Conservation (phyloP, 176 grass and related monocot species). For the Bonia amplexicaulis region DNA sequence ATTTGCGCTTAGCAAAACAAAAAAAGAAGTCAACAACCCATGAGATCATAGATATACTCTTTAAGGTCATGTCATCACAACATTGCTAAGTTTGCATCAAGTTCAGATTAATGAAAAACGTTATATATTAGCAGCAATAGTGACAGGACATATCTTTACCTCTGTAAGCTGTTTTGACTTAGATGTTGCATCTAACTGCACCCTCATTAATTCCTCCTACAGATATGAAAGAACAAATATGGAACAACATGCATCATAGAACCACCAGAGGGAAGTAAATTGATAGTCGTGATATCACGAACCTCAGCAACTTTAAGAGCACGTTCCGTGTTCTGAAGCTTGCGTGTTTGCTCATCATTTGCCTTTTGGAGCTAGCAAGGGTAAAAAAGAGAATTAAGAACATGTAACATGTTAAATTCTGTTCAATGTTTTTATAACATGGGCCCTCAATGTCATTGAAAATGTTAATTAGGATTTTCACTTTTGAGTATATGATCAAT, state of each 20-base stretch:
- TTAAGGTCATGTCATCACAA: neutral
- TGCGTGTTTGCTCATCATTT: conserved; percentile 62
- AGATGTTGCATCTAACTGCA: conserved; percentile 69
- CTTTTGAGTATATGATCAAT: neutral
- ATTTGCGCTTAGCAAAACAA: neutral
- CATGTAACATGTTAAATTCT: neutral
- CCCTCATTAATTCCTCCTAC: conserved; percentile 86
- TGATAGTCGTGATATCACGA: conserved; percentile 16
- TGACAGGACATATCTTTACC: conserved; percentile 36
- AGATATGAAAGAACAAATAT: conserved; percentile 15
- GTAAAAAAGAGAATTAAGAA: conserved; percentile 15
- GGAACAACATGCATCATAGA: conserved; percentile 15
- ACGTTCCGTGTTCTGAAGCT: conserved; percentile 76
- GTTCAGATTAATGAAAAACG: neutral
- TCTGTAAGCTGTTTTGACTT: conserved; percentile 75
- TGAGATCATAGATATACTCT: neutral
- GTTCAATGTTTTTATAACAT: neutral
- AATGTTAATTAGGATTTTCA: neutral
- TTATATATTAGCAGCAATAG: neutral
- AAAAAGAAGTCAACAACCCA: neutral
- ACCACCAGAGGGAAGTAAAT: neutral
- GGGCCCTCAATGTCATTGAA: neutral
- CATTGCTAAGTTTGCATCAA: neutral
- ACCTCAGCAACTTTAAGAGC: conserved; percentile 97
- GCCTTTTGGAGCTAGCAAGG: conserved; percentile 69